Percentiles rank a stretch among this genome's conserved stretches.
These are phyloP conservation scores for Saccharomycopsis sp. DNA, from an alignment of 805 yeast species.

Conservation along the genomic window DNA sequence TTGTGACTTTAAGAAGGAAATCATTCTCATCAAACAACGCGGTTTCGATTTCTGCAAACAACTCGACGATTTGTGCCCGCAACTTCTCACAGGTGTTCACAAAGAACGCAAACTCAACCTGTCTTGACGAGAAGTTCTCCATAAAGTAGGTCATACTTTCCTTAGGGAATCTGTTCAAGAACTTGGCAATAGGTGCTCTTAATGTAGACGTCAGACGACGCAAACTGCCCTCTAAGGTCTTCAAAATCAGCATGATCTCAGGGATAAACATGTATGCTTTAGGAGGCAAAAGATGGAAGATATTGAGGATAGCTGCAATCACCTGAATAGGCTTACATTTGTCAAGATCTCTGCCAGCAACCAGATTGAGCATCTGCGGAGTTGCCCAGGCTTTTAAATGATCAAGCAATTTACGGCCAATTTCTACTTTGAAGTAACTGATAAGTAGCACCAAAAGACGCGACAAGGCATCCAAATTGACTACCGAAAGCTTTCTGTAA, in stretches of 20 bases:
- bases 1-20: slow-evolving; percentile 49
- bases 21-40: slow-evolving; percentile 43
- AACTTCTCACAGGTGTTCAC: slow-evolving; percentile 45
- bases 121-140: slow-evolving; percentile 56
- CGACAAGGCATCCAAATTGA: slow-evolving; percentile 88
- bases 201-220: slow-evolving; percentile 87
- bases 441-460: slow-evolving; percentile 77
- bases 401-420: slow-evolving; percentile 86
- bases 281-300: slow-evolving; percentile 87
- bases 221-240: slow-evolving; percentile 72
- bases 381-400: slow-evolving; percentile 96
- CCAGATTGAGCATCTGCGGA: slow-evolving; percentile 63
- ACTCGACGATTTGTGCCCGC: slow-evolving; percentile 48
- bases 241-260: slow-evolving; percentile 69
- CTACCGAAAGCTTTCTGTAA: slow-evolving; percentile 79
- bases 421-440: slow-evolving; percentile 94
- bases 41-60: slow-evolving; percentile 42
- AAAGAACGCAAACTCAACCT: slow-evolving; percentile 44
- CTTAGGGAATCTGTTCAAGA: slow-evolving; percentile 72
- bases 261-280: slow-evolving; percentile 89
- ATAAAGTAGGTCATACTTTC: slow-evolving; percentile 68
- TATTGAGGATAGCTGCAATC: slow-evolving; percentile 82
- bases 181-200: slow-evolving; percentile 81
- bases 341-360: slow-evolving; percentile 74
- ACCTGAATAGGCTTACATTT: slow-evolving; percentile 78